phyloP scores from a whole-genome alignment of 495 filamentous ascomycete species.

The Chaetomidium leptoderma region DNA sequence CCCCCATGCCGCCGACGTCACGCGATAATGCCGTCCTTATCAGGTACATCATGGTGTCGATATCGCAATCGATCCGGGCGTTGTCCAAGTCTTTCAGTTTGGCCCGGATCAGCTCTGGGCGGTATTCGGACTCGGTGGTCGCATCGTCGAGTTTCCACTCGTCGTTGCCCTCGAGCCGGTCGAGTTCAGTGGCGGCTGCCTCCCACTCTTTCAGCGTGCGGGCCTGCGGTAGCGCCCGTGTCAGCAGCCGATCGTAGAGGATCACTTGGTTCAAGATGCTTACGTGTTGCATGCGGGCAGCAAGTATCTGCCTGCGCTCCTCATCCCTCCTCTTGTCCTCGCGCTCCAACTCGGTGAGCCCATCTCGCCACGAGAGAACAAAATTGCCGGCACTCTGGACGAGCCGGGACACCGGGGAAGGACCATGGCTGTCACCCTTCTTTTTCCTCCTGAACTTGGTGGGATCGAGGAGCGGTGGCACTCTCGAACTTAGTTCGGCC shows the following conservation, averaged over 20 bases:
- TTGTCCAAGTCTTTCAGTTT: conserved; percentile 70
- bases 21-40: conserved; percentile 77
- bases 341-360: conserved; percentile 52
- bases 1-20: conserved; percentile 80
- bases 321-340: conserved; percentile 47
- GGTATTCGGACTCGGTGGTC: conserved; percentile 67
- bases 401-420: conserved; percentile 20
- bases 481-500: conserved; percentile 3
- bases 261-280: background rate
- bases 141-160: conserved; percentile 65
- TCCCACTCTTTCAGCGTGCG: conserved; percentile 62
- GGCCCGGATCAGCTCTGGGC: conserved; percentile 60
- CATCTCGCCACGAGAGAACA: conserved; percentile 51
- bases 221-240: conserved; percentile 42
- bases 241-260: conserved; percentile 2
- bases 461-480: background rate
- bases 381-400: conserved; percentile 41
- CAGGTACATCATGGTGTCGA: conserved; percentile 67
- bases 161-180: conserved; percentile 74
- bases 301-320: conserved; percentile 59
- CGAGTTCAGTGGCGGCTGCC: conserved; percentile 68
- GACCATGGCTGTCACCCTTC: conserved; percentile 3
- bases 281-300: conserved; percentile 59
- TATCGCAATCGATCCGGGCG: conserved; percentile 69
- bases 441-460: conserved; percentile 16